Base-by-base conservation (phyloP, 352 stramenopile species). In the Pythium biforme region DNA sequence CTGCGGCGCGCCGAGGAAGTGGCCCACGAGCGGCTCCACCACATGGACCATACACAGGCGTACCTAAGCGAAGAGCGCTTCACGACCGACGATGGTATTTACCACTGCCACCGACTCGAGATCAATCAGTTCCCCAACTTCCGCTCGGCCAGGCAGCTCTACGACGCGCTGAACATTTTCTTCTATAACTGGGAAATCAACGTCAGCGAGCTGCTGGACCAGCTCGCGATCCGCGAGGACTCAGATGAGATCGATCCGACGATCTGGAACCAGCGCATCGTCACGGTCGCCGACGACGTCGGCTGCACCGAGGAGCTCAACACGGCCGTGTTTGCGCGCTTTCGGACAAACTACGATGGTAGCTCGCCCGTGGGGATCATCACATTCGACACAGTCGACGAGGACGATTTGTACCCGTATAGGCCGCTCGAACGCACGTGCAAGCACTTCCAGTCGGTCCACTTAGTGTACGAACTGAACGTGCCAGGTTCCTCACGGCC, bases 161-260 rank as follows among this genome's bases (percentile, higher is more conserved):
- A 72, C 31, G 71, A 88, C 23, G 68, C 72, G 11, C 62, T 86
- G 19, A 53, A 74, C 14, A 74, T 67, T 17, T 82, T 79, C 56
- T 65, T 75, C 27, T 45, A 76, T 8, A 83, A 79, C 45, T 76
- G 86, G 70, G 76, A 89, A 55, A 88, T 86, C 60, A 83, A 51
- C 12, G 75, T 88, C 23, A 83, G 72, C 7, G 77, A 85, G 59
- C 62, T 69, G 27, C 34, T 89, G 6, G 77, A 75, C 26, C 61
- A 86, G 39, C 71, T 79, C 12, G 80, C 77, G 23, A 50, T 87
- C 20, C 74, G 72, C 2, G 73, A 87, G 37, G 76, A 88, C 65
- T 72, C 75, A 15, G 74, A 83, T 17, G 60, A 67, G 22, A 37
- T 57, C 51, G 66, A 71, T 17, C 56, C 59, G n/a, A 73, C 47